Percentiles rank a stretch among this genome's conserved stretches.
Evolutionary conservation across 2,329 filamentous ascomycete genomes (phyloP).

Genomic region (Penicillium sp.): DNA sequence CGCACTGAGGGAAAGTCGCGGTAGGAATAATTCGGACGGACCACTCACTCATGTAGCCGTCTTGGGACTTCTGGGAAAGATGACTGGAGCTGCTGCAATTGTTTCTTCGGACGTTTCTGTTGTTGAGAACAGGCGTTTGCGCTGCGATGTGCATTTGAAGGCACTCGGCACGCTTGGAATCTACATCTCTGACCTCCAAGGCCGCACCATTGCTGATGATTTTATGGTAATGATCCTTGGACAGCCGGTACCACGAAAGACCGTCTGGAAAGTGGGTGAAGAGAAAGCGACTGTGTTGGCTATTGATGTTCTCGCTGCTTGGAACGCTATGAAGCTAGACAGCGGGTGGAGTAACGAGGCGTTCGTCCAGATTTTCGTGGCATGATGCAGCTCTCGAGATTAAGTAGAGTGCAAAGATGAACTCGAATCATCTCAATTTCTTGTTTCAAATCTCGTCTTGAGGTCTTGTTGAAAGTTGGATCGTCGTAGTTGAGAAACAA

Average conservation of each 20-base stretch:
- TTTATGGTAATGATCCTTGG: conserved; percentile 77
- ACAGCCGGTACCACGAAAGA: conserved; percentile 65
- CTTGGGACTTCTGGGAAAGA: conserved; percentile 80
- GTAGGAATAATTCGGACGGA: conserved; percentile 42
- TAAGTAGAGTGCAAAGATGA: neutral
- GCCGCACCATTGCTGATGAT: conserved; percentile 61
- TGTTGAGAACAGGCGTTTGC: conserved; percentile 61
- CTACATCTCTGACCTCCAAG: conserved; percentile 71
- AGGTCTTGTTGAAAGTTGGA: neutral
- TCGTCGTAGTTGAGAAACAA: neutral
- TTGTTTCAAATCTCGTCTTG: neutral
- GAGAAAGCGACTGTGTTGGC: conserved; percentile 65
- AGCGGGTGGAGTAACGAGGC: conserved; percentile 81
- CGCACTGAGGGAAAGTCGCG: conserved; percentile 31
- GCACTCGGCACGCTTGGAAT: conserved; percentile 72
- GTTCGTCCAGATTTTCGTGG: conserved; percentile 63
- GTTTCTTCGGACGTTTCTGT: conserved; percentile 62
- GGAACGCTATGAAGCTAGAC: conserved; percentile 70
- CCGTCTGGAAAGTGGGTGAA: conserved; percentile 56
- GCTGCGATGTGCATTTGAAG: conserved; percentile 71
- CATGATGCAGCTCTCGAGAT: conserved; percentile 14
- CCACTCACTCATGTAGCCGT: conserved; percentile 57
- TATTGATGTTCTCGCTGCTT: conserved; percentile 75
- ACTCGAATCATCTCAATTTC: neutral
- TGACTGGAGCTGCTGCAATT: conserved; percentile 83